Evolutionary conservation across 495 filamentous ascomycete genomes (phyloP), one percentile per base, ranked within the genome.

Genomic region (Margaritispora aquatica): DNA sequence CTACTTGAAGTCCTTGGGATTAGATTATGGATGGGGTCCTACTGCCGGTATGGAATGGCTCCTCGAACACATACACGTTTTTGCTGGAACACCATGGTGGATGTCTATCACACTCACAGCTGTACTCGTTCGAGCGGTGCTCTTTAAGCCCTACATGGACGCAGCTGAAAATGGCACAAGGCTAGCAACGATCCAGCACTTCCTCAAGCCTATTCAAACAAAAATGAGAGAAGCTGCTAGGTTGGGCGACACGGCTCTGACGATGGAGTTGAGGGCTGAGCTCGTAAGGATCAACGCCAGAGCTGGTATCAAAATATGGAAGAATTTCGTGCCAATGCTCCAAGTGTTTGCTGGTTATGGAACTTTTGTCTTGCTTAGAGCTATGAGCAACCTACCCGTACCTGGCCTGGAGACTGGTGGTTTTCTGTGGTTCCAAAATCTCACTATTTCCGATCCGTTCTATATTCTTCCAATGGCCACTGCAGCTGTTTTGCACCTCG

Each of bases 21-120:
- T 97, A 21, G 90, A 96, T 61, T 97, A 83, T 66, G 90, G 92
- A 66, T 91, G 76, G 76, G 92, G 94, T 22, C 79, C 86, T 1
- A 87, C 89, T 0, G 67, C 83, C 0, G 58, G 81, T 10, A 80
- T 94, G 55, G 77, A 97, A 75, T 89, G 74, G 73, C 2, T 84
- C 8, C 72, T 97, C 27, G 94, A 98, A 73, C 85, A 92, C 66
- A 66, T 94, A 51, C 89, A 97, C 72, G 71, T 96, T 55, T 85
- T 76, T 66, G 67, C 69, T 1, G 90, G 84, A 10, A 69, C 88
- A 53, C 88, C 89, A 1, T 97, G 93, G 94, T 90, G 89, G 84
- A 82, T 72, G 7, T 83, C 88, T 58, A 86, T 97, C 54, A 66
- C 83, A 13, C 65, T 80, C 7, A 77, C 85, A 0, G 84, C 88